A percentile compares a stretch with the other conserved stretches of the same genome.
Conservation (phyloP, 2,329 filamentous ascomycete genomes). For the Epichloe bromicola region DNA sequence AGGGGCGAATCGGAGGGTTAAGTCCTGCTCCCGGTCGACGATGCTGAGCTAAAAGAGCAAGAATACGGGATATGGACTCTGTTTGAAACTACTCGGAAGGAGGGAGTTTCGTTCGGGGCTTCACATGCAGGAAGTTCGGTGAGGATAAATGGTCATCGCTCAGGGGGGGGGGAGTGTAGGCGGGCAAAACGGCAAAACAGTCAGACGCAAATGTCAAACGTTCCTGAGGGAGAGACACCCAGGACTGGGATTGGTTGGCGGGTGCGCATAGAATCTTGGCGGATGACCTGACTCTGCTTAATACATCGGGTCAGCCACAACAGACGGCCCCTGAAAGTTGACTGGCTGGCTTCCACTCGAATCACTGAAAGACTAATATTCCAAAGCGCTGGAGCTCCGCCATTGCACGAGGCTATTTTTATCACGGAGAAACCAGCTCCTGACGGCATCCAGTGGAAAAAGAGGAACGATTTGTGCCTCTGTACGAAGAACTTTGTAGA, state of each 20-base stretch:
- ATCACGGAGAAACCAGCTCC: no score
- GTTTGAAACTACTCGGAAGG: not conserved
- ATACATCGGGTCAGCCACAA: not conserved
- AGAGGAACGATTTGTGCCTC: no score
- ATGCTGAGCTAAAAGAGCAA: not conserved
- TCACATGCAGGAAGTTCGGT: not conserved
- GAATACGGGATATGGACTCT: not conserved
- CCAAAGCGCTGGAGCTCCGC: not conserved
- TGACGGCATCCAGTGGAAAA: no score
- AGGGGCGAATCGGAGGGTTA: not conserved
- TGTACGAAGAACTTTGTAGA: no score
- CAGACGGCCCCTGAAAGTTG: not conserved
- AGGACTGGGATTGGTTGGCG: conserved; percentile 1
- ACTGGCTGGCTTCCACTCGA: not conserved
- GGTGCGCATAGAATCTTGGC: not conserved
- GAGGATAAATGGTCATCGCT: not conserved
- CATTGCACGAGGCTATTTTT: no score
- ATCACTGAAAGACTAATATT: not conserved
- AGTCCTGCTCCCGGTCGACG: not conserved
- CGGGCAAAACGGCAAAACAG: not conserved
- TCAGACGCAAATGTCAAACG: not conserved
- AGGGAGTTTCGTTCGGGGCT: not conserved
- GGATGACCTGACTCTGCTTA: not conserved
- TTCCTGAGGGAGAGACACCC: not conserved
- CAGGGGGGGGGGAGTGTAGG: not conserved